A percentile compares a stretch with the other conserved stretches of the same genome.
phyloP scores from a whole-genome alignment of 345 rosid species.

The Jatropha curcas region DNA sequence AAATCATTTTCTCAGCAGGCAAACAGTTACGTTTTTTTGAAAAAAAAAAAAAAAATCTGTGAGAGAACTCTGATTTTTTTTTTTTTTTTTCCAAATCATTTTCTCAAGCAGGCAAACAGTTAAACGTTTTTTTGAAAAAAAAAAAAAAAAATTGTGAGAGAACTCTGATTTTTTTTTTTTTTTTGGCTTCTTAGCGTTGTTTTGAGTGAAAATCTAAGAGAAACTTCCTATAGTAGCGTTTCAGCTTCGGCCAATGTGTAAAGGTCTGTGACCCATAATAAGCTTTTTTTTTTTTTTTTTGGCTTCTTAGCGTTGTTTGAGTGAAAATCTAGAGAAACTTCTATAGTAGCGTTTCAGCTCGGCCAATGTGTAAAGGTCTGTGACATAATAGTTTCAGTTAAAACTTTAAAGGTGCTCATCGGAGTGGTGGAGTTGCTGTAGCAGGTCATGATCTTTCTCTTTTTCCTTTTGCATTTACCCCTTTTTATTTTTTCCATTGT shows the following conservation, averaged over 20 bases:
- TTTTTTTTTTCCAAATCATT: conserved; percentile 14
- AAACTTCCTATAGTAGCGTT: conserved; percentile 23
- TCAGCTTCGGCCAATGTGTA: conserved; percentile 38
- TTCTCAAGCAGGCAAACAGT: conserved; percentile 32
- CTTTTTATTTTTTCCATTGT: background rate
- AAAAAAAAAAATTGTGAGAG: too few species aligned
- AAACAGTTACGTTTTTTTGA: conserved; percentile 21
- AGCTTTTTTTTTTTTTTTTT: background rate
- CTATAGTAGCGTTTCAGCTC: conserved; percentile 28
- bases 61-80: background rate
- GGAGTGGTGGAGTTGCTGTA: conserved; percentile 20
- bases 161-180: background rate
- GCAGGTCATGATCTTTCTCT: conserved; percentile 48
- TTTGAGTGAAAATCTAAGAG: background rate
- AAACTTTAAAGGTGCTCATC: conserved; percentile 20
- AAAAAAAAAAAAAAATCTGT: too few species aligned
- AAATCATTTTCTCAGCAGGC: conserved; percentile 34
- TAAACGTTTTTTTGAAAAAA: too few species aligned
- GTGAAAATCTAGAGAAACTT: conserved; percentile 12
- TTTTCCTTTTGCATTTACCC: background rate
- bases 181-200: background rate
- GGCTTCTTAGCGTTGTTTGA: background rate
- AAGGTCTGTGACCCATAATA: conserved; percentile 23
- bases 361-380: conserved; percentile 35
- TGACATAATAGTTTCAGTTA: conserved; percentile 18